phyloP scores from a whole-genome alignment of 2,329 filamentous ascomycete species.

The Pestalotiopsis sp. region DNA sequence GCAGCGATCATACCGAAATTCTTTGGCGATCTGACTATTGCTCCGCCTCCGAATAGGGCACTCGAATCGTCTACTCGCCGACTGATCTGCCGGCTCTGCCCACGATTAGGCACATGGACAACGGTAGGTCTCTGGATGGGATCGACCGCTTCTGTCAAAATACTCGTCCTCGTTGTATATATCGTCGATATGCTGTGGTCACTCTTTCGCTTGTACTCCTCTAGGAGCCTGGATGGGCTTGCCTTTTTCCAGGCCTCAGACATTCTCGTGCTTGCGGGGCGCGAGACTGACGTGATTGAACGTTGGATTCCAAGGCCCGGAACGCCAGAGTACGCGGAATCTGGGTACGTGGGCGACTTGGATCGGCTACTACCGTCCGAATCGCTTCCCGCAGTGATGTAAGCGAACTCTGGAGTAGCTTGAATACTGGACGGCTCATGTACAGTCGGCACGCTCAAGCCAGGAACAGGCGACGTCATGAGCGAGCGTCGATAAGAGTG shows the following conservation, averaged over 20 bases:
- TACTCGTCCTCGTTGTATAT: slow-evolving; percentile 32
- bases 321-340: not conserved
- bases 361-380: slow-evolving; percentile 20
- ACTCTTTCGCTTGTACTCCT: slow-evolving; percentile 26
- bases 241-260: slow-evolving; percentile 30
- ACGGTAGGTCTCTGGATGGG: slow-evolving; percentile 33
- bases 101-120: slow-evolving; percentile 34
- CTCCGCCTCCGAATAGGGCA: slow-evolving; percentile 29
- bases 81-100: slow-evolving; percentile 30
- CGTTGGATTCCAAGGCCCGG: slow-evolving; percentile 22
- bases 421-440: slow-evolving; percentile 34
- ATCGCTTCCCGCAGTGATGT: slow-evolving; percentile 20
- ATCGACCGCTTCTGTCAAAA: slow-evolving; percentile 28
- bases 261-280: slow-evolving; percentile 25
- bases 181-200: slow-evolving; percentile 26
- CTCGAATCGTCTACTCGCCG: slow-evolving; percentile 27
- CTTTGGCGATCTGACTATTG: slow-evolving; percentile 26
- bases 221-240: slow-evolving; percentile 17
- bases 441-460: slow-evolving; percentile 24
- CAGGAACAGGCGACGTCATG: not conserved
- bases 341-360: not conserved
- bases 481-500: not conserved
- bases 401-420: slow-evolving; percentile 32
- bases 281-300: slow-evolving; percentile 18
- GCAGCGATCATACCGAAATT: slow-evolving; percentile 21